Percentiles rank a stretch among this genome's conserved stretches.
Conservation (phyloP, 768 basidiomycete species). For the Mycena belliarum region DNA sequence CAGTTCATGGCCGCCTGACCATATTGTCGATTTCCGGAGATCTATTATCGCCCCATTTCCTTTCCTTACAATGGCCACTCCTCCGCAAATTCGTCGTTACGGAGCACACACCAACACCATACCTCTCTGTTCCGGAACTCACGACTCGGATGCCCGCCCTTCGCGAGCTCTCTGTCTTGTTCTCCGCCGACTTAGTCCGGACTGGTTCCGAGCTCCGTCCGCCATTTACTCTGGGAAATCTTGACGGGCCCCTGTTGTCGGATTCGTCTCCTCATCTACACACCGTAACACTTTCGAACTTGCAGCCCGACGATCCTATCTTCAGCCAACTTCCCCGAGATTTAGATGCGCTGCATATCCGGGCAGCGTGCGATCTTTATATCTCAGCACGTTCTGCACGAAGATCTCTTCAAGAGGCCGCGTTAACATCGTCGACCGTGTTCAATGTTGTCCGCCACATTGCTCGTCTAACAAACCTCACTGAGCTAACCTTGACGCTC, state of each 20-base stretch:
- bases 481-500: background rate
- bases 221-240: background rate
- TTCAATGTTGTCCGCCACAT: background rate
- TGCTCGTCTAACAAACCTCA: background rate
- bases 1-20: background rate
- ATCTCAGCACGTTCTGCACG: background rate
- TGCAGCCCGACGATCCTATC: background rate
- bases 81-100: background rate
- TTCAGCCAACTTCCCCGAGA: background rate
- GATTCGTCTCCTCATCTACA: background rate
- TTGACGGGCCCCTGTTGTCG: background rate
- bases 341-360: background rate
- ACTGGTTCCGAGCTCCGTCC: background rate
- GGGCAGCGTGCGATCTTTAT: background rate
- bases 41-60: background rate
- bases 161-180: background rate
- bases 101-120: background rate
- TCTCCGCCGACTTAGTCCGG: background rate
- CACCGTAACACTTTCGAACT: background rate
- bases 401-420: background rate
- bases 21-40: background rate
- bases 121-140: background rate
- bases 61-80: background rate
- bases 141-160: background rate
- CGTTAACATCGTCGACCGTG: background rate